These are phyloP conservation scores for Abrus pulchellus DNA, from an alignment of 306 rosid species.

Conservation along the genomic window DNA sequence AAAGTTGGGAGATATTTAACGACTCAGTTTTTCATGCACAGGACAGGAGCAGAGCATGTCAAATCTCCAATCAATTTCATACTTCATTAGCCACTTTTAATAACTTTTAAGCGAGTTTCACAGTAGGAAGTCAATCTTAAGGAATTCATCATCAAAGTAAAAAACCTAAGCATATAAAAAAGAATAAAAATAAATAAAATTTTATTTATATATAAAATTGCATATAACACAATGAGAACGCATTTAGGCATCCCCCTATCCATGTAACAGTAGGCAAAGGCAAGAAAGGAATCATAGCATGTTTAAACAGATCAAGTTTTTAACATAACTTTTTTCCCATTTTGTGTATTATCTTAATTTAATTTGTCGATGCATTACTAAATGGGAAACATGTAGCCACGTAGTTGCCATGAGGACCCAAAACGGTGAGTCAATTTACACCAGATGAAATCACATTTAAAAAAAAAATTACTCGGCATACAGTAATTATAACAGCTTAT, in stretches of 20 bases:
- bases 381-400: not conserved
- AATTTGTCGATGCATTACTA: not conserved
- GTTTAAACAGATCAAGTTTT: not conserved
- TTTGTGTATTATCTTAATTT: not conserved
- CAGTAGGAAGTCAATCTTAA: not conserved
- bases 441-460: slow-evolving; percentile 2
- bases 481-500: slow-evolving; percentile 9
- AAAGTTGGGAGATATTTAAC: not conserved
- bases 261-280: slow-evolving; percentile 12
- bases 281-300: not conserved
- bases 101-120: not conserved
- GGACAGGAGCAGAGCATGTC: not conserved
- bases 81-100: not conserved
- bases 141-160: slow-evolving; percentile 3
- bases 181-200: not conserved
- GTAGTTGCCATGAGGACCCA: slow-evolving; percentile 12
- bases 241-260: not conserved
- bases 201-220: not conserved
- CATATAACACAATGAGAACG: not conserved
- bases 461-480: not conserved
- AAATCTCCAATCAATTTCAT: not conserved
- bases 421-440: not conserved
- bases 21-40: not conserved
- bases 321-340: not conserved
- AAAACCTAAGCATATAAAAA: not conserved